phyloP scores from a whole-genome alignment of 176 grass and related monocot genomes.

The Thinopyrum elongatum region DNA sequence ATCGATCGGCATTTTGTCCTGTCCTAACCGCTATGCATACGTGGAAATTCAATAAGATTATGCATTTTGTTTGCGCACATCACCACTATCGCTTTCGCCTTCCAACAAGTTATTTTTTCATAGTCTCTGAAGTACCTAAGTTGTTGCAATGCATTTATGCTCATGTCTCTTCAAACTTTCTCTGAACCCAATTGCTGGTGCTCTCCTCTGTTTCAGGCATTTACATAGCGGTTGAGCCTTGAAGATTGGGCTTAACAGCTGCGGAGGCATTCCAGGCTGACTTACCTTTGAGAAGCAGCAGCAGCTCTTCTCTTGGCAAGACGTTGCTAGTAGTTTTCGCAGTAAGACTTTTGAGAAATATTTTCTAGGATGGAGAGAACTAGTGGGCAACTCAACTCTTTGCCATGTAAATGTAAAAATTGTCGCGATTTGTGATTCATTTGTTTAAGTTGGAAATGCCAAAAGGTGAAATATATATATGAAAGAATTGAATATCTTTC shows the following conservation, averaged over 20 bases:
- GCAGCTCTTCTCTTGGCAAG: conserved; percentile 16
- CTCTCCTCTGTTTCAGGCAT: conserved; percentile 42
- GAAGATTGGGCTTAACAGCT: conserved; percentile 22
- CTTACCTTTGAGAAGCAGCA: conserved; percentile 12
- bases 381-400: conserved; percentile 16
- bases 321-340: neutral
- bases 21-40: no score
- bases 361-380: conserved; percentile 34
- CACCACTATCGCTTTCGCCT: neutral
- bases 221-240: conserved; percentile 40
- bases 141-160: neutral
- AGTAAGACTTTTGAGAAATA: neutral
- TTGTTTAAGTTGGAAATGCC: conserved; percentile 37
- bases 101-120: neutral
- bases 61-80: neutral
- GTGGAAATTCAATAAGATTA: neutral
- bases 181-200: neutral
- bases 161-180: neutral
- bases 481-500: neutral
- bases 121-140: neutral
- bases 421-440: conserved; percentile 21
- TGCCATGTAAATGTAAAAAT: conserved; percentile 24
- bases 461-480: conserved; percentile 12
- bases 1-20: no score
- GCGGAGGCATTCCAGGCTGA: conserved; percentile 16